Base-by-base conservation (phyloP, 169 alveolate genomes). In the Babesia gibsoni region DNA sequence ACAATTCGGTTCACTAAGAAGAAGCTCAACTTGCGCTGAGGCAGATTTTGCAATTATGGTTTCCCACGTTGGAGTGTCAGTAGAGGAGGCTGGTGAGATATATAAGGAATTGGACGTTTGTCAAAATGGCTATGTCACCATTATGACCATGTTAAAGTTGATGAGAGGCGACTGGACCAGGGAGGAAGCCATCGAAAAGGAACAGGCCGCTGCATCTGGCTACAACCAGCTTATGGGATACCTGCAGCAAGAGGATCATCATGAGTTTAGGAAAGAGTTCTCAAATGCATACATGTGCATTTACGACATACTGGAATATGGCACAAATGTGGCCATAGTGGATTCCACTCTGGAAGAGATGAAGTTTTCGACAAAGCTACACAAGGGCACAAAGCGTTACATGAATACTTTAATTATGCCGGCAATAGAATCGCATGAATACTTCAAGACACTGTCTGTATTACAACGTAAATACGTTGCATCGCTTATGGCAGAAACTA, bases 141-240 rank as follows among this genome's bases (percentile, higher is more conserved):
- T 75, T 9, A 16, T 75, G 35, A 75, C 84, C n/a, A 65, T 75
- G 56, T 61, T 75, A 39, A 75, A 75, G 57, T 23, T 75, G 63
- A 48, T 75, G 57, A 58, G 68, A 0, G 84, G 84, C 23, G 81
- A 75, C 45, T 75, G 84, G 84, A 56, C 68, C 4, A 7, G n/a
- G 8, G 84, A 45, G 7, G 69, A 27, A 33, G 84, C 84, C 10
- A 14, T 43, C 8, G 84, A 63, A 37, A 50, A 66, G 45, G 84
- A 75, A 46, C 27, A 42, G 10, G 42, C 30, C 25, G 52, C 69
- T 9, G 57, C 25, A 18, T 56, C 83, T 10, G 61, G 61, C 43
- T 57, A 42, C 46, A 59, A 48, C 52, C 68, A 57, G 30, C 25
- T 66, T 3, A n/a, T 66, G 65, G 69, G 66, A 16, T 75, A 75